Evolutionary conservation across 805 yeast genomes (phyloP).

Genomic region (Priceomyces fermenticarens): DNA sequence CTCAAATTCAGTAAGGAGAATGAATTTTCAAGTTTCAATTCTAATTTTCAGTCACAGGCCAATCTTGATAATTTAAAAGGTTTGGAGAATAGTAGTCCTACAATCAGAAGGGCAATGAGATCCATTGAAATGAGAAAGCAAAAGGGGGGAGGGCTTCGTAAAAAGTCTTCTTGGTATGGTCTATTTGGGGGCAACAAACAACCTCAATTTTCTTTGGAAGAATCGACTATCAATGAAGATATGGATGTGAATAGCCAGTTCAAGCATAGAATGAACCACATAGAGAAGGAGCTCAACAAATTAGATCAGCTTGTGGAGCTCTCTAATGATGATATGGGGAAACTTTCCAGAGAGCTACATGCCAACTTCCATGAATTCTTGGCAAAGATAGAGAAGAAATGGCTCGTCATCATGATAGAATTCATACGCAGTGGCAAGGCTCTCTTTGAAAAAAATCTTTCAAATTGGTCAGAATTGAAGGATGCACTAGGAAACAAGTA

Average conservation of each 20-base stretch:
- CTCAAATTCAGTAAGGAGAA: constrained; percentile 37
- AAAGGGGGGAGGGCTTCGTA: constrained; percentile 11
- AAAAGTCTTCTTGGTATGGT: constrained; percentile 42
- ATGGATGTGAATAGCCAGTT: constrained; percentile 13
- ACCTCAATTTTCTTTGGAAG: constrained; percentile 4
- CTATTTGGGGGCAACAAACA: constrained; percentile 38
- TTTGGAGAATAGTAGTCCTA: constrained; percentile 35
- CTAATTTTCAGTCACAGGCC: constrained; percentile 14
- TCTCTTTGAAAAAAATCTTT: constrained; percentile 28
- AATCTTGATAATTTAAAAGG: constrained; percentile 28
- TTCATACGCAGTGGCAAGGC: constrained; percentile 33
- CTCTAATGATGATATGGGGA: constrained; percentile 41
- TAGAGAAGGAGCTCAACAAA: constrained; percentile 42
- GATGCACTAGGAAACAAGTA: constrained; percentile 5
- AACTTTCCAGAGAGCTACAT: constrained; percentile 42
- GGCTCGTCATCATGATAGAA: constrained; percentile 36
- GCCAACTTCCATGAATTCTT: constrained; percentile 36
- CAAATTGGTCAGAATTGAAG: constrained; percentile 34
- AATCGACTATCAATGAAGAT: constrained; percentile 1
- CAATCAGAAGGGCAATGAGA: constrained; percentile 33
- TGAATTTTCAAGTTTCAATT: constrained; percentile 29
- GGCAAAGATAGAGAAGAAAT: constrained; percentile 37
- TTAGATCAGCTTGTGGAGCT: constrained; percentile 47
- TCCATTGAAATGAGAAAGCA: constrained; percentile 27
- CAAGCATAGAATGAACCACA: constrained; percentile 28